These are phyloP conservation scores for Taphrina deformans DNA, from an alignment of 1,139 yeast species.

Conservation along the genomic window DNA sequence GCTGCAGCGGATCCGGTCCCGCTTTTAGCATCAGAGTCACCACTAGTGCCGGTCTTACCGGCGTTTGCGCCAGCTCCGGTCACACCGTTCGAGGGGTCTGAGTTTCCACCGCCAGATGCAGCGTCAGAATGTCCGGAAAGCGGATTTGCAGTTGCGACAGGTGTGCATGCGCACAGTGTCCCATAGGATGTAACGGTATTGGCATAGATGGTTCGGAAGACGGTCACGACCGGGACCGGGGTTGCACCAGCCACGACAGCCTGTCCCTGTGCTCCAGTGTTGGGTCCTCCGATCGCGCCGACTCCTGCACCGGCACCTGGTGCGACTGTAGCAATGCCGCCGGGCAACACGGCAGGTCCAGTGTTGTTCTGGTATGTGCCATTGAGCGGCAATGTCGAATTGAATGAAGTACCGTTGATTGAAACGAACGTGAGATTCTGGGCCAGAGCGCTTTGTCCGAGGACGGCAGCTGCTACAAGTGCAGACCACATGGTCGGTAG, in stretches of 20 bases:
- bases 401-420: not conserved
- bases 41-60: not conserved
- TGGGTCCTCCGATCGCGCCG: not conserved
- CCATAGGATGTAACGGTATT: not conserved
- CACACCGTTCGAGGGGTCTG: not conserved
- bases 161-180: constrained; percentile 1
- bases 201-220: constrained; percentile 1
- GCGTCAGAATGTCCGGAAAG: not conserved
- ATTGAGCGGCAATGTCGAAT: not conserved
- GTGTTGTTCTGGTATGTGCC: not conserved
- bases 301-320: not conserved
- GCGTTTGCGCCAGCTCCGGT: not conserved
- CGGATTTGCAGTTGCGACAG: not conserved
- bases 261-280: not conserved
- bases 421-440: constrained; percentile 2
- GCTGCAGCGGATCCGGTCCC: not conserved
- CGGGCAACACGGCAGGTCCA: not conserved
- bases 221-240: not conserved
- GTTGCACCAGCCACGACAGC: not conserved
- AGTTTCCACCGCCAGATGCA: not conserved
- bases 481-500: constrained; percentile 7
- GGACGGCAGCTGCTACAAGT: constrained; percentile 1
- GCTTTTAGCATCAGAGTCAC: not conserved
- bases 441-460: constrained; percentile 2
- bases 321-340: not conserved